Evolutionary conservation across 768 basidiomycete genomes (phyloP), one percentile per base, ranked within the genome.

Genomic region (Hygrophorus pudorinus): DNA sequence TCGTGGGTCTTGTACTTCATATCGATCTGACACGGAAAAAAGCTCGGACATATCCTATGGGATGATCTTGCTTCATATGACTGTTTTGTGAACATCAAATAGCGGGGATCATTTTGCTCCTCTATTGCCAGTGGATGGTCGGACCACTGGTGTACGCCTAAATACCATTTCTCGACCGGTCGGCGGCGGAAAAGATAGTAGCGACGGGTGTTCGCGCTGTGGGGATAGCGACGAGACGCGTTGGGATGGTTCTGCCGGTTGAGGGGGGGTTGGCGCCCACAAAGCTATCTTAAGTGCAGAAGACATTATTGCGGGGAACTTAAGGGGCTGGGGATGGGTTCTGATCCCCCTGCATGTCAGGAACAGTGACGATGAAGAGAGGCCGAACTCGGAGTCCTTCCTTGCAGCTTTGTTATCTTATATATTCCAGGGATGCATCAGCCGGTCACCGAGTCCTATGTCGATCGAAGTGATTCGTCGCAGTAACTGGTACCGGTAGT

Each of bases 121-220:
- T 86, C 38, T 70, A 70, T n/a, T n/a, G n/a, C n/a, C 53, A 86
- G 84, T 1, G 83, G 78, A 2, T 88, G 85, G 84, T 76, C 76
- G 16, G 59, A 58, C 38, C 55, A 71, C 47, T 81, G 78, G 74
- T 60, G 64, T 24, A 65, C 67, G 20, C 55, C 63, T 2, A 55
- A 49, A 18, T 85, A 85, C 56, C 85, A 3, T 84, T 70, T 54
- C 68, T 88, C 31, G 64, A 68, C 30, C 59, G 64, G 3, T 69
- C 72, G 6, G 75, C 75, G 0, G 83, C 81, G 0, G 53, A 55
- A 28, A 54, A 64, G 35, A 62, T 87, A 18, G 40, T 75, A 1
- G 64, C 62, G 4, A 59, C 59, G 4, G 85, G 82, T 1, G 67
- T 81, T 14, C 63, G 64, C 41, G 66, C 81, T 1, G 56, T 86